Percentiles rank a stretch among this genome's conserved stretches.
These are phyloP conservation scores for Myxozyma kluyveri DNA, from an alignment of 805 yeast genomes.

Conservation along the genomic window DNA sequence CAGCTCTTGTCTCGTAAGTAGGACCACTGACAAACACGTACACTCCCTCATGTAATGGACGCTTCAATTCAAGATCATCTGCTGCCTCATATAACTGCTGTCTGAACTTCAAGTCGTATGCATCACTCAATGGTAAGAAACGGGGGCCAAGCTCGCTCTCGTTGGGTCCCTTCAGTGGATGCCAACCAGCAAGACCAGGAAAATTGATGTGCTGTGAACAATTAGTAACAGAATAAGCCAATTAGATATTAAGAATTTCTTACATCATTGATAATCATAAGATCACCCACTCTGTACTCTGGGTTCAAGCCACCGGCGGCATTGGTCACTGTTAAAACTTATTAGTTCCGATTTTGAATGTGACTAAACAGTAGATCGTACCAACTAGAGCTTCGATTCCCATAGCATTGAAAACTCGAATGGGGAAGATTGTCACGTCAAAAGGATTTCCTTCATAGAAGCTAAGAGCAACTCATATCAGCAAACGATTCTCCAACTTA, in stretches of 20 bases:
- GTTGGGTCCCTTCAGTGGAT: constrained; percentile 86
- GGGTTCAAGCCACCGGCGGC: constrained; percentile 91
- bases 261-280: constrained; percentile 78
- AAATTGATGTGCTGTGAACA: constrained; percentile 63
- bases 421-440: constrained; percentile 78
- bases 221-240: not conserved
- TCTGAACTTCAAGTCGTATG: constrained; percentile 75
- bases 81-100: constrained; percentile 57
- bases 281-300: constrained; percentile 71
- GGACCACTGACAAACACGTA: constrained; percentile 90
- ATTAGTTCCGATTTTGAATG: constrained; percentile 3
- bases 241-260: constrained; percentile 2
- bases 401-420: constrained; percentile 66
- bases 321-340: constrained; percentile 54
- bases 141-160: constrained; percentile 78
- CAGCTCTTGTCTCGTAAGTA: constrained; percentile 89
- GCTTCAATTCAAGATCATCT: constrained; percentile 46
- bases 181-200: constrained; percentile 86
- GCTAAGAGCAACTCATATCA: too few relatives aligned
- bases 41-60: constrained; percentile 80
- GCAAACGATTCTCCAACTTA: not conserved
- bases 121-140: constrained; percentile 83
- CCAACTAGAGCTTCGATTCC: constrained; percentile 65
- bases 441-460: constrained; percentile 85
- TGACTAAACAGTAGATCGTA: not conserved